These are phyloP conservation scores for Rhinocladiella mackenziei DNA, from an alignment of 2,329 filamentous ascomycete species.

Conservation along the genomic window DNA sequence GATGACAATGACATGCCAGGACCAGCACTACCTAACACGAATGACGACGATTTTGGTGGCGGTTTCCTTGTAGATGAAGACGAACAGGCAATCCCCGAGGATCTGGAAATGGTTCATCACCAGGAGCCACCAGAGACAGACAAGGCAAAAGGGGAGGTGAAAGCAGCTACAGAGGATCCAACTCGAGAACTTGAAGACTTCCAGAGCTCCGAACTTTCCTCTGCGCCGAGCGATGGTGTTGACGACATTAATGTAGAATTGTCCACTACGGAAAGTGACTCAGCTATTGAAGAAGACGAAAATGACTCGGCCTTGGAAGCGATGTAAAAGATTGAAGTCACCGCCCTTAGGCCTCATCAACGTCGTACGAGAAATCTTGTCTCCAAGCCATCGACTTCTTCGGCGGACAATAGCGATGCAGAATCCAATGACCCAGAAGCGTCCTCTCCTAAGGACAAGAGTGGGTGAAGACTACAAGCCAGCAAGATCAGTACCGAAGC, in stretches of 20 bases:
- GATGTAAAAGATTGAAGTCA: slow-evolving; percentile 1
- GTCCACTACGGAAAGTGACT: neutral
- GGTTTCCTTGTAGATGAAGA: slow-evolving; percentile 35
- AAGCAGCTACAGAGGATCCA: slow-evolving; percentile 15
- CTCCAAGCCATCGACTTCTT: neutral
- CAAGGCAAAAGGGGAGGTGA: slow-evolving; percentile 10
- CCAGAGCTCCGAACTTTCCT: slow-evolving; percentile 16
- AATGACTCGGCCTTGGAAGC: neutral
- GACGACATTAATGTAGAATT: neutral
- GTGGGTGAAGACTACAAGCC: slow-evolving; percentile 12
- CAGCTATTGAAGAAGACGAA: neutral
- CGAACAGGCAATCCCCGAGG: slow-evolving; percentile 18
- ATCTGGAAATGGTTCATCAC: slow-evolving; percentile 41
- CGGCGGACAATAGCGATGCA: neutral
- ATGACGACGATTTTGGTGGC: slow-evolving; percentile 33
- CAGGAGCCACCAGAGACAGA: neutral
- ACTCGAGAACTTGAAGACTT: slow-evolving; percentile 13
- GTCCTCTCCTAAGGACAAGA: neutral
- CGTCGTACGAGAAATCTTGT: neutral
- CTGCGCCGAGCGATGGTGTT: slow-evolving; percentile 1
- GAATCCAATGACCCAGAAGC: neutral
- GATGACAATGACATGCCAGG: slow-evolving; percentile 28
- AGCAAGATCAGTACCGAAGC: neutral
- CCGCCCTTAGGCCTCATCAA: neutral
- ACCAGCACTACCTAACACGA: slow-evolving; percentile 12